phyloP scores from a whole-genome alignment of 108 stramenopile species.

The Skeletonema grethae region DNA sequence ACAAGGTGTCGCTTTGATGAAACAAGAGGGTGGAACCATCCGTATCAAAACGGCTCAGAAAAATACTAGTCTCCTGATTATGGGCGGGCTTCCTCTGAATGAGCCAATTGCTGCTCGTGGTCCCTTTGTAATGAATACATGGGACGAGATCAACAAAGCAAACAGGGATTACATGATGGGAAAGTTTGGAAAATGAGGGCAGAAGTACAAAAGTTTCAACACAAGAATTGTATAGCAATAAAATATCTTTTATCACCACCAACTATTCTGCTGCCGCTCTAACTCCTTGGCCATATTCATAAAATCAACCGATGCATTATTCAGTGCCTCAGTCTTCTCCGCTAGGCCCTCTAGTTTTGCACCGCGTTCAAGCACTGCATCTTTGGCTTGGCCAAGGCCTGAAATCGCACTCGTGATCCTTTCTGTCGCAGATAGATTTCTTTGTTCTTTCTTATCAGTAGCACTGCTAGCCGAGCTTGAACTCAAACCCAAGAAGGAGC shows the following conservation, averaged over 20 bases:
- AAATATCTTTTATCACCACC: constrained; percentile 35
- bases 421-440: constrained; percentile 49
- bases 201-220: background rate
- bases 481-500: constrained; percentile 25
- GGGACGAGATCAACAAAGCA: constrained; percentile 81
- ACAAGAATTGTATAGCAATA: background rate
- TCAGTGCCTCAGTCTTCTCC: constrained; percentile 77
- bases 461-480: constrained; percentile 1
- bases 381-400: constrained; percentile 55
- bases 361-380: constrained; percentile 77
- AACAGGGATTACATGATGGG: constrained; percentile 78
- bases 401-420: constrained; percentile 23
- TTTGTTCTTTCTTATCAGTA: constrained; percentile 36
- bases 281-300: constrained; percentile 85
- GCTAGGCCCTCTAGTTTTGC: constrained; percentile 67
- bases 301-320: constrained; percentile 75
- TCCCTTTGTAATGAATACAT: constrained; percentile 95
- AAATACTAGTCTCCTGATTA: constrained; percentile 68
- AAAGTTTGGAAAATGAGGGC: constrained; percentile 48
- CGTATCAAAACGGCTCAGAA: constrained; percentile 47
- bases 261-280: constrained; percentile 55
- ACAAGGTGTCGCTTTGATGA: constrained; percentile 82
- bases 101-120: constrained; percentile 91
- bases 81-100: constrained; percentile 80
- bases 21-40: constrained; percentile 49